phyloP scores from a whole-genome alignment of 1,284 basidiomycete genomes.

The Omphalotus olearius region DNA sequence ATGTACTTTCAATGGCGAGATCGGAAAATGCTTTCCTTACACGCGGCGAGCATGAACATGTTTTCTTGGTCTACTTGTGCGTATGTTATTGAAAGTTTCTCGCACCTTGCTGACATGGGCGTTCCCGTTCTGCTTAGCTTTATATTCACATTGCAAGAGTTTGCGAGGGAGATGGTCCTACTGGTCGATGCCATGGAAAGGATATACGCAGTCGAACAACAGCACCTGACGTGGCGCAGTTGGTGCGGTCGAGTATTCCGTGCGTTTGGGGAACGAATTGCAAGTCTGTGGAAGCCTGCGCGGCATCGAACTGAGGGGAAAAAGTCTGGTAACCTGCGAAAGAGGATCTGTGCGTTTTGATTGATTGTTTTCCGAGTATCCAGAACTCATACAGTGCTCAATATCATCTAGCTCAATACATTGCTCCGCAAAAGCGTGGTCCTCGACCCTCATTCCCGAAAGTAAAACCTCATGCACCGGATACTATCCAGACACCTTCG shows the following conservation, averaged over 20 bases:
- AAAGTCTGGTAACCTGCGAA: constrained; percentile 11
- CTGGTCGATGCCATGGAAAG: constrained; percentile 80
- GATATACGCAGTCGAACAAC: constrained; percentile 61
- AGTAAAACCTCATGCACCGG: constrained; percentile 75
- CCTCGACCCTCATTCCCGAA: constrained; percentile 78
- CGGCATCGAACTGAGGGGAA: background rate
- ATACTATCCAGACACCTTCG: constrained; percentile 79
- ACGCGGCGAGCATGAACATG: constrained; percentile 58
- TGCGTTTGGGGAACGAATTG: constrained; percentile 12
- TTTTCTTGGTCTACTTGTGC: constrained; percentile 90
- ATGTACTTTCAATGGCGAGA: constrained; percentile 27
- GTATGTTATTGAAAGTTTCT: constrained; percentile 26
- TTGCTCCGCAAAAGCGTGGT: constrained; percentile 54
- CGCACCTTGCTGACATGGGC: background rate
- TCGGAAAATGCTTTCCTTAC: constrained; percentile 32
- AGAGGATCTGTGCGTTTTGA: constrained; percentile 36
- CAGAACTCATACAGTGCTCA: background rate
- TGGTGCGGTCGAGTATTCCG: constrained; percentile 36
- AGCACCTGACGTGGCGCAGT: constrained; percentile 32
- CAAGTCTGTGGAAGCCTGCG: constrained; percentile 10
- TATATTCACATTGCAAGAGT: constrained; percentile 92
- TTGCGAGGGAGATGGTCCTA: constrained; percentile 75
- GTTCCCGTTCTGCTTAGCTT: constrained; percentile 48
- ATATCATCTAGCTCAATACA: constrained; percentile 47
- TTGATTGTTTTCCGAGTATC: no score